Conservation (phyloP, 345 rosid species). For the Acer saccharum region DNA sequence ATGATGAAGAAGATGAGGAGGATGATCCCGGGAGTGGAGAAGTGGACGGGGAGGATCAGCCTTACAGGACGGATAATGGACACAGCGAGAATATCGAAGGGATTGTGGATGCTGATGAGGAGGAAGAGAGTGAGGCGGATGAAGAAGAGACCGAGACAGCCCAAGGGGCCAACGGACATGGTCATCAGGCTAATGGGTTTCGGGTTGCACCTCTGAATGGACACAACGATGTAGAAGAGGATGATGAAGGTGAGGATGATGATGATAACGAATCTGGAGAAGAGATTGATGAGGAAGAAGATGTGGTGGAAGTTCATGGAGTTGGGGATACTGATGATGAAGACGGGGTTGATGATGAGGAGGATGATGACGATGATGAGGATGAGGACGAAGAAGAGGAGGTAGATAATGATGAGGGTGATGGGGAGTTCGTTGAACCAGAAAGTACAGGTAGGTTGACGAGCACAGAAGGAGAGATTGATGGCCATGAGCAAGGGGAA, state of each 20-base stretch:
- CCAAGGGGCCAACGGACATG: slow-evolving; percentile 33
- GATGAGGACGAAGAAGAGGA: slow-evolving; percentile 64
- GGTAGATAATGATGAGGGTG: slow-evolving; percentile 56
- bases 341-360: slow-evolving; percentile 43
- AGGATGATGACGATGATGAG: slow-evolving; percentile 49
- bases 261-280: slow-evolving; percentile 51
- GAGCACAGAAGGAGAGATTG: slow-evolving; percentile 68
- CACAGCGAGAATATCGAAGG: slow-evolving; percentile 52
- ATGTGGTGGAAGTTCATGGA: slow-evolving; percentile 53
- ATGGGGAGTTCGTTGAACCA: slow-evolving; percentile 38
- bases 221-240: slow-evolving; percentile 39
- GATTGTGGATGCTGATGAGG: slow-evolving; percentile 63
- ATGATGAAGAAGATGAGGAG: slow-evolving; percentile 62
- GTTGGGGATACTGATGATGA: slow-evolving; percentile 47
- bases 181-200: slow-evolving; percentile 47
- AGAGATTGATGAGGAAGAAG: slow-evolving; percentile 54
- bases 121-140: slow-evolving; percentile 73
- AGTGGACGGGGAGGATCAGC: slow-evolving; percentile 61
- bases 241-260: slow-evolving; percentile 48
- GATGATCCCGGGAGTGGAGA: slow-evolving; percentile 81
- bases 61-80: slow-evolving; percentile 49
- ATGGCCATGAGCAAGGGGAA: slow-evolving; percentile 80
- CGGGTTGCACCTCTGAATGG: slow-evolving; percentile 32
- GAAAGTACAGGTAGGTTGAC: slow-evolving; percentile 45
- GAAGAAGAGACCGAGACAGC: slow-evolving; percentile 59